Conservation (phyloP, 2,329 filamentous ascomycete species). For the Xylaria sp. region DNA sequence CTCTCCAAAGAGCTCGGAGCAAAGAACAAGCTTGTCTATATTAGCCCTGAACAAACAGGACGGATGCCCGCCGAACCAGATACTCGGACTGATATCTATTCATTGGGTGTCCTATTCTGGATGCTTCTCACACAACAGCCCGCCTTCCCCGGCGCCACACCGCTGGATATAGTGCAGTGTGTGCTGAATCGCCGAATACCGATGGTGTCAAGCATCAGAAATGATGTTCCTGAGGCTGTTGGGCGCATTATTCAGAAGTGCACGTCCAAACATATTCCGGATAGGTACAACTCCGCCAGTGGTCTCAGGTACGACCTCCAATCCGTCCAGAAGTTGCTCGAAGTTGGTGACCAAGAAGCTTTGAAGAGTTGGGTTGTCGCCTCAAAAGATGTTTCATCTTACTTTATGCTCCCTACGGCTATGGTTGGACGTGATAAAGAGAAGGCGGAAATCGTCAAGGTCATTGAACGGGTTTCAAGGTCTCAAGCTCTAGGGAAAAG, state of each 20-base stretch:
- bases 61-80: slow-evolving; percentile 93
- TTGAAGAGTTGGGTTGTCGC: slow-evolving; percentile 80
- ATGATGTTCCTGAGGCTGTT: slow-evolving; percentile 86
- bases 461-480: slow-evolving; percentile 80
- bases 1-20: slow-evolving; percentile 86
- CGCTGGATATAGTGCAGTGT: slow-evolving; percentile 90
- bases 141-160: slow-evolving; percentile 81
- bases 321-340: slow-evolving; percentile 77
- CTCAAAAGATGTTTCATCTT: slow-evolving; percentile 88
- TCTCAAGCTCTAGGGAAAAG: slow-evolving; percentile 65
- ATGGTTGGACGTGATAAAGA: slow-evolving; percentile 85
- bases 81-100: slow-evolving; percentile 92
- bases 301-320: slow-evolving; percentile 85
- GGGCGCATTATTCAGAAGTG: slow-evolving; percentile 89
- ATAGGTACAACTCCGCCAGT: slow-evolving; percentile 89
- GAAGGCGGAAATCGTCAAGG: slow-evolving; percentile 72
- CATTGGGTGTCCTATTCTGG: slow-evolving; percentile 89
- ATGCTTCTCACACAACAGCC: slow-evolving; percentile 81
- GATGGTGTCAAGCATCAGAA: slow-evolving; percentile 77
- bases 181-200: slow-evolving; percentile 84
- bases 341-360: slow-evolving; percentile 76
- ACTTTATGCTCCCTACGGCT: slow-evolving; percentile 83
- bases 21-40: slow-evolving; percentile 89
- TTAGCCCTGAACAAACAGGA: slow-evolving; percentile 94
- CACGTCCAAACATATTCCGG: slow-evolving; percentile 86